Evolutionary conservation across 257 asterid genomes (phyloP).

Genomic region (Scutellaria barbata): DNA sequence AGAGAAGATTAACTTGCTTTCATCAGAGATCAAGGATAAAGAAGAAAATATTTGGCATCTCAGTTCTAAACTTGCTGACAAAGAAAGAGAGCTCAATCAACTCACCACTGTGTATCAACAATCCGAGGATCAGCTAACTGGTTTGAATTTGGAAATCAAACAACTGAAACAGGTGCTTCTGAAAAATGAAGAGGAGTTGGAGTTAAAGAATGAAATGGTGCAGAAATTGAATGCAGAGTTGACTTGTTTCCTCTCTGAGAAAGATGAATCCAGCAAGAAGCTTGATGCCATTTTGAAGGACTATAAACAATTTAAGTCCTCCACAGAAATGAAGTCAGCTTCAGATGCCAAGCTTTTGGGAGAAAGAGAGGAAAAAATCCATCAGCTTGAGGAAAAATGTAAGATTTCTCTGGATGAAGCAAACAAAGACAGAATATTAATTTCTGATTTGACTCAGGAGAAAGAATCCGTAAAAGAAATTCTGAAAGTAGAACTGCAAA

Average conservation of each 20-base stretch:
- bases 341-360: constrained; percentile 57
- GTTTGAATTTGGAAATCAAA: constrained; percentile 51
- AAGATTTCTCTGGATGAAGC: constrained; percentile 48
- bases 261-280: constrained; percentile 48
- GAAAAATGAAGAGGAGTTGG: constrained; percentile 59
- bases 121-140: constrained; percentile 48
- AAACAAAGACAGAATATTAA: constrained; percentile 37
- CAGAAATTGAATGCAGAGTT: constrained; percentile 47
- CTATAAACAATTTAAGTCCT: constrained; percentile 51
- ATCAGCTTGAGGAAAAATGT: constrained; percentile 59
- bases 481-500: constrained; percentile 49
- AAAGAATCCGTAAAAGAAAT: constrained; percentile 48
- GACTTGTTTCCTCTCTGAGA: constrained; percentile 47
- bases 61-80: constrained; percentile 47
- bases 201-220: constrained; percentile 48
- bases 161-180: constrained; percentile 48
- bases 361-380: constrained; percentile 51
- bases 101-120: constrained; percentile 45
- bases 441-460: constrained; percentile 60
- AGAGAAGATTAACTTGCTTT: constrained; percentile 58
- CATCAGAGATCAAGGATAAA: constrained; percentile 63
- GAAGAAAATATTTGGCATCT: constrained; percentile 45
- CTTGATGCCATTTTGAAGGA: constrained; percentile 48
- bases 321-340: constrained; percentile 54
- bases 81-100: constrained; percentile 50